Evolutionary conservation across 345 rosid species (phyloP), one percentile per base, ranked within the genome.

Genomic region (Gossypium bickii): DNA sequence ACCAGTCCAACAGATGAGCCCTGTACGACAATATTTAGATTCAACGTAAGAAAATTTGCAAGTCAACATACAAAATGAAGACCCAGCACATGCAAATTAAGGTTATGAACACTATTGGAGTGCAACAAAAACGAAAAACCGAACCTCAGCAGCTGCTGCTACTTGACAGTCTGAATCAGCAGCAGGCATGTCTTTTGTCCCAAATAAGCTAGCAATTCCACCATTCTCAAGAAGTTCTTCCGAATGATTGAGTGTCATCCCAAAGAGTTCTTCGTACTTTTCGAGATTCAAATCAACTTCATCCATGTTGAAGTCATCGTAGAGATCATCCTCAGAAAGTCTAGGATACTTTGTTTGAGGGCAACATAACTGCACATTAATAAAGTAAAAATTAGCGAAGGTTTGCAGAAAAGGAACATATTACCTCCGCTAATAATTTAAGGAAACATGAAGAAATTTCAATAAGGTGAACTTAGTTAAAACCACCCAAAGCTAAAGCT

Each of bases 221-320:
- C 92, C 91, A 80, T 90, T 88, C 78, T 89, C 97, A 76, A 96
- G 78, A 59, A 93, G 89, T 83, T 90, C 89, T 78, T 89, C 97
- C 2, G 94, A 81, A 70, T 90, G 80, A 82, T 88, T 91, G 27
- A 93, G 90, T 70, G 97, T 83, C n/a, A 85, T 78, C n/a, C 98
- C 97, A 74, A 95, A 95, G 70, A 95, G 96, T 81, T 95, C 98
- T 78, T 95, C 99, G 78, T 93, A 93, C 79, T 91, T 90, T 82
- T 95, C 98, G 61, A 91, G 83, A 77, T 83, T 87, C 87, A 95
- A 76, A 76, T 90, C 97, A 81, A 95, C 72, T 83, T 93, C 97
- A 81, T 90, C 92, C 91, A 89, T 89, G 78, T 82, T 71, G 70
- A 92, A 87, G 79, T 89, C 95, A 22, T 77, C 89, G 77, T 82